phyloP scores from a whole-genome alignment of 352 stramenopile genomes.

The Pythium brachiatum region DNA sequence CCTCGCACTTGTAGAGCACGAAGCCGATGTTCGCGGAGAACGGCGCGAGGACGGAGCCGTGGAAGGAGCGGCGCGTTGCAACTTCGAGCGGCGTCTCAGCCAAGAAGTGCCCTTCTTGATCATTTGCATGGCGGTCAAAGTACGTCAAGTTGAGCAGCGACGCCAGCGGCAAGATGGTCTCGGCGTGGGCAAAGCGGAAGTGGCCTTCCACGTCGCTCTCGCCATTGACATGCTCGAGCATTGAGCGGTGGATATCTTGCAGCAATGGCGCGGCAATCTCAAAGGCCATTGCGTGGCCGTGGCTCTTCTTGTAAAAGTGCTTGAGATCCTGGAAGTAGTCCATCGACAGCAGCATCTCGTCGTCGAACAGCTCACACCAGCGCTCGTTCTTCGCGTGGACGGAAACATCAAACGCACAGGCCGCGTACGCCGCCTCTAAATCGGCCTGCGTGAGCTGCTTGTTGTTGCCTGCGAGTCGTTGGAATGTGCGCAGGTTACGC shows the following conservation, averaged over 20 bases:
- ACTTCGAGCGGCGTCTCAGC: slow-evolving; percentile 52
- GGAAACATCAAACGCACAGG: slow-evolving; percentile 78
- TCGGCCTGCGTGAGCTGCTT: slow-evolving; percentile 47
- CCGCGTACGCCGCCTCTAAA: slow-evolving; percentile 74
- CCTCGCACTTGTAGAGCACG: slow-evolving; percentile 73
- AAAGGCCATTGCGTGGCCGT: slow-evolving; percentile 64
- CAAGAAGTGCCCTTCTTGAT: slow-evolving; percentile 58
- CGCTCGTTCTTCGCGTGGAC: slow-evolving; percentile 39
- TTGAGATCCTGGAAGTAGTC: slow-evolving; percentile 88
- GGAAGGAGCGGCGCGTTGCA: slow-evolving; percentile 50
- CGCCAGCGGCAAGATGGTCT: slow-evolving; percentile 76
- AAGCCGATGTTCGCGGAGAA: slow-evolving; percentile 85
- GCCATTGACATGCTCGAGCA: slow-evolving; percentile 42
- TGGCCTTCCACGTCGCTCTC: slow-evolving; percentile 45
- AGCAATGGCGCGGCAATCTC: slow-evolving; percentile 75
- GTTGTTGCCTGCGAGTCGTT: slow-evolving; percentile 20
- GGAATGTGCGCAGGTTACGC: slow-evolving; percentile 49
- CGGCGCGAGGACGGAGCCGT: slow-evolving; percentile 52
- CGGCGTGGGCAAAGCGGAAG: slow-evolving; percentile 84
- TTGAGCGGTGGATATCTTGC: slow-evolving; percentile 55
- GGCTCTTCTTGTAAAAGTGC: slow-evolving; percentile 84
- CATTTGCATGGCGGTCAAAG: slow-evolving; percentile 58
- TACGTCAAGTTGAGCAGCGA: slow-evolving; percentile 73
- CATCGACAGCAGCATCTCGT: slow-evolving; percentile 68
- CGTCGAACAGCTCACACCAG: slow-evolving; percentile 71